These are phyloP conservation scores for Krasilnikovozyma curviuscula DNA, from an alignment of 768 basidiomycete species.

Conservation along the genomic window DNA sequence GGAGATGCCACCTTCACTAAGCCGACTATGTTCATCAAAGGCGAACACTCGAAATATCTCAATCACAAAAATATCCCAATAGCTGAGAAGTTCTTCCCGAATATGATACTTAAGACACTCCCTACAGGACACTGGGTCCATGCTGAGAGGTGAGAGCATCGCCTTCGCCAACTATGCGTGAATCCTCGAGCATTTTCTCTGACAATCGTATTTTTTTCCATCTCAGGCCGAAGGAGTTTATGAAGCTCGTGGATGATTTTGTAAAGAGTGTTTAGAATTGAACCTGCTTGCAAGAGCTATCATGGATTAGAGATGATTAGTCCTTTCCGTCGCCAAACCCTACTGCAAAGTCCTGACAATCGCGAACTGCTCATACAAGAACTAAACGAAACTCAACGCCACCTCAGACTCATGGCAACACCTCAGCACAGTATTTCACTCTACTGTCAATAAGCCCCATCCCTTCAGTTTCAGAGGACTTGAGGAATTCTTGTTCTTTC, in stretches of 20 bases:
- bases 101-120: constrained; percentile 40
- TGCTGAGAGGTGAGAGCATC: constrained; percentile 41
- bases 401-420: too few species aligned
- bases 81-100: constrained; percentile 53
- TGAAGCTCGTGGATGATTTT: constrained; percentile 28
- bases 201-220: not conserved
- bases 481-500: too few species aligned
- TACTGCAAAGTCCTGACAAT: too few species aligned
- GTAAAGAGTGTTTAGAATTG: too few species aligned
- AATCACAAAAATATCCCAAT: constrained; percentile 47
- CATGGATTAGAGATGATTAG: too few species aligned
- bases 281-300: too few species aligned
- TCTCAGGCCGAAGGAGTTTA: constrained; percentile 27
- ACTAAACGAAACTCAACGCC: too few species aligned
- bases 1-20: constrained; percentile 36
- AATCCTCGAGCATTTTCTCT: not conserved
- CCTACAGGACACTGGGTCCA: constrained; percentile 85
- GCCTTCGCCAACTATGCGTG: not conserved
- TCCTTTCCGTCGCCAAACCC: too few species aligned
- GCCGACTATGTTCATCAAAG: constrained; percentile 54
- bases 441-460: too few species aligned
- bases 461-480: too few species aligned
- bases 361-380: too few species aligned
- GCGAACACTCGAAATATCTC: constrained; percentile 60
- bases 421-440: too few species aligned